phyloP scores from a whole-genome alignment of 352 stramenopile species.

The Globisporangium mamillatum region DNA sequence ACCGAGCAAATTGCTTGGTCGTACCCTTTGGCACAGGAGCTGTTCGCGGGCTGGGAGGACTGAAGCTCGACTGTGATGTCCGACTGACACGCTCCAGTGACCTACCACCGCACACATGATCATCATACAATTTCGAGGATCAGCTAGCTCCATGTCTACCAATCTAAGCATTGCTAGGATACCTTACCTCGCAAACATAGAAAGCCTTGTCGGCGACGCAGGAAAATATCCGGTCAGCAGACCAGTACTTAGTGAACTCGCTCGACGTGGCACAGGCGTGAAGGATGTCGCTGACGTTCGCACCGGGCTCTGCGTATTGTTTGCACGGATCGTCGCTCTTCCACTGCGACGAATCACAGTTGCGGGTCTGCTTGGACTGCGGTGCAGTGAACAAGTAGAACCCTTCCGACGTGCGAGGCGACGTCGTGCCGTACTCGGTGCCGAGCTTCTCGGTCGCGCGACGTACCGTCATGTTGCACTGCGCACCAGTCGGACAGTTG shows the following conservation, averaged over 20 bases:
- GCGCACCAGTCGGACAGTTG: conserved; percentile 41
- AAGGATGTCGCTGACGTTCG: conserved; percentile 36
- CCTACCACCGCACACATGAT: conserved; percentile 13
- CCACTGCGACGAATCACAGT: conserved; percentile 40
- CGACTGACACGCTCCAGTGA: conserved; percentile 42
- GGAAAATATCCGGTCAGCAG: conserved; percentile 50
- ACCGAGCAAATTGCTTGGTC: conserved; percentile 69
- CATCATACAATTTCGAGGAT: background rate
- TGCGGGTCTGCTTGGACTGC: conserved; percentile 30
- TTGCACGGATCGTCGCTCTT: conserved; percentile 51
- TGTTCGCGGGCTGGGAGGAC: conserved; percentile 15
- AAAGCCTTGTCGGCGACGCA: conserved; percentile 54
- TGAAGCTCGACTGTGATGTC: conserved; percentile 45
- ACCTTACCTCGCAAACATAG: conserved; percentile 59
- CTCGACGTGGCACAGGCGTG: conserved; percentile 29
- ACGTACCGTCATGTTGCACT: conserved; percentile 50
- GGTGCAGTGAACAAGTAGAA: conserved; percentile 59
- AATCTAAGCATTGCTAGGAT: no score
- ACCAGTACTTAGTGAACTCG: conserved; percentile 57
- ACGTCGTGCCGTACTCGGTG: conserved; percentile 43
- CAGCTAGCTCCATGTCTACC: background rate
- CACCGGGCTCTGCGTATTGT: conserved; percentile 15
- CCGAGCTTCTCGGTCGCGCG: conserved; percentile 49
- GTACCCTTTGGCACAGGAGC: conserved; percentile 49
- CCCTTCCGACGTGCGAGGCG: conserved; percentile 47